A percentile compares a stretch with the other conserved stretches of the same genome.
phyloP scores from a whole-genome alignment of 306 rosid species.

The Cucumis melo region DNA sequence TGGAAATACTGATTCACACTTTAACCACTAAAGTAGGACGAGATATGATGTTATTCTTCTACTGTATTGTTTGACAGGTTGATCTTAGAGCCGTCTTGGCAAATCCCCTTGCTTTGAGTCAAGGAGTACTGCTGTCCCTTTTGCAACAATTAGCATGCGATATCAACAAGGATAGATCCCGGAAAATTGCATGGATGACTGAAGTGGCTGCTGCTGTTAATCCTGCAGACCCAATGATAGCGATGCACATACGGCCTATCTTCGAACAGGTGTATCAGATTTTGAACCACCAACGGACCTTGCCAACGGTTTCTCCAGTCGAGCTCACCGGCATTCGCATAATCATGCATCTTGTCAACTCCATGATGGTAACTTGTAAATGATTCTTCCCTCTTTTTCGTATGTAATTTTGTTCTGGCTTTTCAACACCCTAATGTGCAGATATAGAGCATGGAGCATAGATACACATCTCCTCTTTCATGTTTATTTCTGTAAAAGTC shows the following conservation, averaged over 20 bases:
- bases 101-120: conserved; percentile 78
- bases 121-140: conserved; percentile 91
- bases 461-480: conserved; percentile 10
- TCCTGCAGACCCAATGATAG: conserved; percentile 51
- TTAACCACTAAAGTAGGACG: not conserved
- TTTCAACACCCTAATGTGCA: conserved; percentile 7
- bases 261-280: conserved; percentile 93
- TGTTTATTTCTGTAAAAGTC: conserved; percentile 11
- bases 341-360: conserved; percentile 83
- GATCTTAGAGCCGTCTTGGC: conserved; percentile 57
- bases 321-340: conserved; percentile 59
- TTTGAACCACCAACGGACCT: conserved; percentile 73
- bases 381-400: conserved; percentile 15
- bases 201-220: conserved; percentile 62
- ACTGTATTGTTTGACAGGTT: conserved; percentile 38
- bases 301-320: conserved; percentile 33
- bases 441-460: conserved; percentile 11
- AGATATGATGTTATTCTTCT: not conserved
- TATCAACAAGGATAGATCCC: conserved; percentile 43
- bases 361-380: conserved; percentile 80
- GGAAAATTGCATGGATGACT: conserved; percentile 75
- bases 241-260: conserved; percentile 64
- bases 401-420: conserved; percentile 6
- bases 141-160: conserved; percentile 92
- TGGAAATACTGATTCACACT: no score